Percentiles rank a stretch among this genome's conserved stretches.
Conservation (phyloP, 2,329 filamentous ascomycete species). For the Leptographium galeiforme region DNA sequence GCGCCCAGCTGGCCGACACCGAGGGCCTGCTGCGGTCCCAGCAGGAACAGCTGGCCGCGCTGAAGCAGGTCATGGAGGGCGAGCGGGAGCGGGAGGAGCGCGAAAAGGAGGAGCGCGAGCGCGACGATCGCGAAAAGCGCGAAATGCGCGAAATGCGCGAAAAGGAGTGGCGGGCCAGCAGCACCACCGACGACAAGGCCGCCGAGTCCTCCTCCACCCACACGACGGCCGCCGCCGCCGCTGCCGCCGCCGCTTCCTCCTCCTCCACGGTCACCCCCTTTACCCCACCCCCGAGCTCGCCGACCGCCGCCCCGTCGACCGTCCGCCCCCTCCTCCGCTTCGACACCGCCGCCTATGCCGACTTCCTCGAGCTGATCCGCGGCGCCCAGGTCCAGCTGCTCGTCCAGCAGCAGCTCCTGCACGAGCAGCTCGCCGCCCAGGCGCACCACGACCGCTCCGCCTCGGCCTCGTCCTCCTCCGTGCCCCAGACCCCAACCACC, state of each 20-base stretch:
- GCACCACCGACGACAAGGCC: conserved; percentile 56
- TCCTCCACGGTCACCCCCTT: background rate
- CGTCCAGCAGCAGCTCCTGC: conserved; percentile 8
- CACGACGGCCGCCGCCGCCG: background rate
- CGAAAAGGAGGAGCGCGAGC: background rate
- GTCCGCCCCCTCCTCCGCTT: conserved; percentile 71
- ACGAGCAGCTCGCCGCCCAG: conserved; percentile 30
- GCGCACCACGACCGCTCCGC: conserved; percentile 48
- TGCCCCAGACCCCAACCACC: conserved; percentile 15
- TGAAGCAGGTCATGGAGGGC: conserved; percentile 85
- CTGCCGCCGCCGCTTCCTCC: background rate
- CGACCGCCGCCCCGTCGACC: conserved; percentile 67
- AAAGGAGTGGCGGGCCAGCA: background rate
- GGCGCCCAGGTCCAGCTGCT: conserved; percentile 31
- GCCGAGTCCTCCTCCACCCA: no score
- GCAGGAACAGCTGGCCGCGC: conserved; percentile 80
- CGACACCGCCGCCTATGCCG: conserved; percentile 68
- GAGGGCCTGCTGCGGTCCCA: conserved; percentile 77
- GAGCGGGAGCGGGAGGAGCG: conserved; percentile 36
- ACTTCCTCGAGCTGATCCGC: conserved; percentile 67
- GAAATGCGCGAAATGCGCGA: no score
- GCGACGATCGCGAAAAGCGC: background rate
- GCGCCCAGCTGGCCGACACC: conserved; percentile 72
- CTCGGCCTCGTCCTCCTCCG: conserved; percentile 40
- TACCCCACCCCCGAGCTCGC: conserved; percentile 34